Percentiles rank a stretch among this genome's conserved stretches.
Evolutionary conservation across 495 filamentous ascomycete genomes (phyloP).

Genomic region (Penicillium coprophilum): DNA sequence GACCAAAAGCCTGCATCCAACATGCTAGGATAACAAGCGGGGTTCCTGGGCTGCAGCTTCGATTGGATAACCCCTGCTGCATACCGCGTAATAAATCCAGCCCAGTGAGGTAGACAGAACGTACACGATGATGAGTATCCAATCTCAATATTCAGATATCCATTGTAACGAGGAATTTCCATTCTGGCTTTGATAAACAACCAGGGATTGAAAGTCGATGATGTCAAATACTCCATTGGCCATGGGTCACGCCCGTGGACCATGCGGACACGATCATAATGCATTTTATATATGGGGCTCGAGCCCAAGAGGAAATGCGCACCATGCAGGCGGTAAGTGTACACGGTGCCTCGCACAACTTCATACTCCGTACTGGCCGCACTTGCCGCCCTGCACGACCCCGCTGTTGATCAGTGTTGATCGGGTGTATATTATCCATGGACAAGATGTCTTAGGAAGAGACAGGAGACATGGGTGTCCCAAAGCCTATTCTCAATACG

Average conservation of each 20-base stretch:
- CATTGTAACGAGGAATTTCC: not conserved
- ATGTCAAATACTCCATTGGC: constrained; percentile 13
- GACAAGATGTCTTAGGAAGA: not conserved
- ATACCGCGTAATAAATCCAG: not conserved
- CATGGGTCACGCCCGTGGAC: not conserved
- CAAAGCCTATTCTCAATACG: not conserved
- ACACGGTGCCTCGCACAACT: constrained; percentile 1
- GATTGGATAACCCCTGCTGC: constrained; percentile 1
- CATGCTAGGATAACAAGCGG: constrained; percentile 4
- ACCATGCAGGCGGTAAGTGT: constrained; percentile 12
- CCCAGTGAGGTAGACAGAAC: not conserved
- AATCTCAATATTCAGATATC: constrained; percentile 22
- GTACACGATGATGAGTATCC: constrained; percentile 9
- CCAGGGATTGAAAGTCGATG: not conserved
- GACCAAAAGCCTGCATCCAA: not conserved
- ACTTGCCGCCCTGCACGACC: constrained; percentile 21
- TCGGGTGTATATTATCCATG: not conserved
- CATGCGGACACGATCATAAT: constrained; percentile 8
- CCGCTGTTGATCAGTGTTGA: constrained; percentile 2
- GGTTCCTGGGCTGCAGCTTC: constrained; percentile 7
- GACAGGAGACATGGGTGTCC: not conserved
- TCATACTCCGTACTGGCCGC: constrained; percentile 16
- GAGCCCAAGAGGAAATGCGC: not conserved
- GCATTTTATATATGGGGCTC: constrained; percentile 3
- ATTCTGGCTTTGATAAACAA: not conserved